Evolutionary conservation across 179 eudicot species (phyloP).

Genomic region (Heliamphora pulchella): DNA sequence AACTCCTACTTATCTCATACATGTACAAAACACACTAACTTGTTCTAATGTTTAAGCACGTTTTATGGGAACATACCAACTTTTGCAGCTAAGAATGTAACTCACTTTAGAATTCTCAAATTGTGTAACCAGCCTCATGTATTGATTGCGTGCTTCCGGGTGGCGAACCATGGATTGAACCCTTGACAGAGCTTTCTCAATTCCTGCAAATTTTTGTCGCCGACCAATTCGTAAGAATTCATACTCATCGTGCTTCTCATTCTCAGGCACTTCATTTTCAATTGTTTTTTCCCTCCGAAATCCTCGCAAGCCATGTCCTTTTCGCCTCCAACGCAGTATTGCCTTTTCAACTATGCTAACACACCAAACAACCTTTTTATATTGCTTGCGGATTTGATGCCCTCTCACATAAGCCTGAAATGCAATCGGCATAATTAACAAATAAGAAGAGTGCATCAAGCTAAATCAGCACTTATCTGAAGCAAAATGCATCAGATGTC

Average conservation of each 20-base stretch:
- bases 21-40: too few relatives aligned
- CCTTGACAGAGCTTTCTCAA: conserved; percentile 70
- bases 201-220: conserved; percentile 57
- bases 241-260: conserved; percentile 56
- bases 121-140: conserved; percentile 53
- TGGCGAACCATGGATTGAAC: conserved; percentile 83
- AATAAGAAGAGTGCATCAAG: neutral
- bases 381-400: conserved; percentile 75
- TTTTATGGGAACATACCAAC: neutral
- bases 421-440: neutral
- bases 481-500: neutral
- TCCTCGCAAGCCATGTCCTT: conserved; percentile 72
- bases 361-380: conserved; percentile 76
- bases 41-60: neutral
- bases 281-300: conserved; percentile 33
- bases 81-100: neutral
- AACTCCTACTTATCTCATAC: neutral
- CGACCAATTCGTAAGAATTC: conserved; percentile 67
- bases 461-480: neutral
- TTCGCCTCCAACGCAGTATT: conserved; percentile 86
- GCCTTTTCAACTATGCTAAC: conserved; percentile 84
- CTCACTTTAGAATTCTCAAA: conserved; percentile 15
- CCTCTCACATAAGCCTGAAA: conserved; percentile 86
- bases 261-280: conserved; percentile 23
- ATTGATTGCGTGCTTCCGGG: conserved; percentile 80